Evolutionary conservation across 352 stramenopile genomes (phyloP), one percentile per base, ranked within the genome.

Genomic region (Pilasporangium apinafurcum): DNA sequence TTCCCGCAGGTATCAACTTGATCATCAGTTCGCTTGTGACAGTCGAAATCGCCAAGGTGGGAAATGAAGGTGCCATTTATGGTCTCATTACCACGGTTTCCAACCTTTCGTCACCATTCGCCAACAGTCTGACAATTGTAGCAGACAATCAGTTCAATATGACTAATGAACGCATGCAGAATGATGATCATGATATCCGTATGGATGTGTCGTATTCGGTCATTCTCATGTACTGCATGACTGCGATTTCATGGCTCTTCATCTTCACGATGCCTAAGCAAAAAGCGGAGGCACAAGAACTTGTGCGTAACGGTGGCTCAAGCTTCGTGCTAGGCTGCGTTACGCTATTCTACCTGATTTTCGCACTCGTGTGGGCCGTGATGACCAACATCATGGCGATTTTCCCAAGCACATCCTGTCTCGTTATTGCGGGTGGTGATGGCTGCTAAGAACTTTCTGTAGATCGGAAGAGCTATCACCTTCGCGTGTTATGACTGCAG

Each of bases 351-450:
- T 37, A 73, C 22, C 53, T 73, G 41, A 41, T 36, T 20, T 75
- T 75, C 30, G 63, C 60, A 39, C 65, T 79, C 25, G 28, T 74
- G 6, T 75, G 66, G 66, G 44, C 63, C 14, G 48, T 75, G 51
- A 62, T 73, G 52, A 79, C 63, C 20, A 75, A 79, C 51, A 38
- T 71, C 51, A 69, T 79, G 60, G 62, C 60, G 6, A 69, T 75
- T 30, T 70, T 59, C 27, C 34, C 56, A 8, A 54, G 29, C 3
- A 73, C 63, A 4, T 65, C 63, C 0, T 75, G 63, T 26, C 45
- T 79, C 12, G 48, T 37, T 8, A 66, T 79, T 47, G 64, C 63
- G 3, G 63, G 66, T 18, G 66, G 66, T 37, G 53, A 51, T 22
- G 60, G 56, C 37, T 66, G 56, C 53, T 66, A 54, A 51, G n/a